phyloP scores from a whole-genome alignment of 2,329 filamentous ascomycete genomes.

The Diaporthe vexans region DNA sequence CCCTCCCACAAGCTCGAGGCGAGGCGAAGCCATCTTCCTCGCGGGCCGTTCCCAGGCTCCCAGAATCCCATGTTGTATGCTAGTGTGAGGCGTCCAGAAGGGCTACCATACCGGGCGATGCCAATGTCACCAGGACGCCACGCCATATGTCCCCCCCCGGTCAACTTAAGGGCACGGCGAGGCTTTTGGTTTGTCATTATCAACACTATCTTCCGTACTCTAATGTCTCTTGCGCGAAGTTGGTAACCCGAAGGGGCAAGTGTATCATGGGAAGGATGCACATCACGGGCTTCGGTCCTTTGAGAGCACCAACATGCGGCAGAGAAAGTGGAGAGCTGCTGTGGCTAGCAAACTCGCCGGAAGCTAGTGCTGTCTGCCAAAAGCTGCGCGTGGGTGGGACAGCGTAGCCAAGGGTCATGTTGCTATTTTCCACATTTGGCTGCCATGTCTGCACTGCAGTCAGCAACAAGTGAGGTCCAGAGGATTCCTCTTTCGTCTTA shows the following conservation, averaged over 20 bases:
- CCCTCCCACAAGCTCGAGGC: not conserved
- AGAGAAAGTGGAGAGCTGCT: conserved; percentile 1
- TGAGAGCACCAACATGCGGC: conserved; percentile 10
- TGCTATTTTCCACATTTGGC: conserved; percentile 21
- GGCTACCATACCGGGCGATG: not conserved
- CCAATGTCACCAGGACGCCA: not conserved
- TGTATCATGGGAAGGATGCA: not conserved
- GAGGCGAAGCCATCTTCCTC: conserved; percentile 19
- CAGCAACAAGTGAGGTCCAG: conserved; percentile 29
- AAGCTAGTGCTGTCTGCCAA: conserved; percentile 24
- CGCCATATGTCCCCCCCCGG: not conserved
- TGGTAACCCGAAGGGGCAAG: not conserved
- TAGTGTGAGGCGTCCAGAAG: not conserved
- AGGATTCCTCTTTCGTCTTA: conserved; percentile 34
- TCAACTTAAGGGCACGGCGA: not conserved
- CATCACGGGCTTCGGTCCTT: conserved; percentile 20
- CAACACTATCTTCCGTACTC: not conserved
- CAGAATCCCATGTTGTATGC: not conserved
- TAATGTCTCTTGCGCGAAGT: not conserved
- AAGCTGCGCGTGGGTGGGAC: conserved; percentile 27
- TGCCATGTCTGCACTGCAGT: conserved; percentile 28
- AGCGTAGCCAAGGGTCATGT: conserved; percentile 24
- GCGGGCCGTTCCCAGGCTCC: conserved; percentile 8
- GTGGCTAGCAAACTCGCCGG: not conserved
- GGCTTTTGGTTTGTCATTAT: not conserved